Base-by-base conservation (phyloP, 2,329 filamentous ascomycete genomes). In the Didymella lethalis region DNA sequence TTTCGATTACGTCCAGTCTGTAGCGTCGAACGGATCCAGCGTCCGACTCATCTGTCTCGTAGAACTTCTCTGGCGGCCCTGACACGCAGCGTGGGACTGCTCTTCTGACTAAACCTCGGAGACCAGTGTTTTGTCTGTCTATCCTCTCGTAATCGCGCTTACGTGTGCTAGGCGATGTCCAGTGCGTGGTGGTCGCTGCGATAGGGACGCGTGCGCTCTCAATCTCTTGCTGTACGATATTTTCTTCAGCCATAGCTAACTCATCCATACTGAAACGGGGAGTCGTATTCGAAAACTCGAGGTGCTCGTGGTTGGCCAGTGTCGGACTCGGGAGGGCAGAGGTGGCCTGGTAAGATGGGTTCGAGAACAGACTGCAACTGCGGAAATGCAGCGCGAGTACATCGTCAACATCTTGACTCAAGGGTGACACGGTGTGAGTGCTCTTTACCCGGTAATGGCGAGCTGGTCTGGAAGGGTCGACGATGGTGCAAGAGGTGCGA, bases 311-410 rank as follows among this genome's bases (percentile, higher is more conserved):
- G 41, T 62, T 64, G 59, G 69, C 70, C 29, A 69, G 54, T 8
- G 64, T 59, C 36, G 71, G 66, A 31, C 66, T 70, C 16, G 67
- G 63, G 7, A 67, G 58, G 8, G 55, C 62, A 4, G 68, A 67
- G 18, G 57, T 54, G 23, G 71, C 51, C 28, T 72, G 68, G 40
- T 74, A 70, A n/a, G 68, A 67, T 25, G 71, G 65, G 44, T 72
- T 73, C 7, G 69, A 65, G 52, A 76, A 76, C 41, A 78, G 62
- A 55, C 66, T 74, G 59, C 73, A 77, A 52, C 72, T 75, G 63
- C 76, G 74, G 51, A 75, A 76, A 61, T 78, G 76, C 31, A 78
- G 67, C 12, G 76, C 76, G 1, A 77, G 69, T 14, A 76, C 75
- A 51, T 77, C 75, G 60, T 78, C 76, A 43, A 78, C 68, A 47